Evolutionary conservation across 306 rosid species (phyloP), one percentile per base, ranked within the genome.

Genomic region (Ormosia emarginata): DNA sequence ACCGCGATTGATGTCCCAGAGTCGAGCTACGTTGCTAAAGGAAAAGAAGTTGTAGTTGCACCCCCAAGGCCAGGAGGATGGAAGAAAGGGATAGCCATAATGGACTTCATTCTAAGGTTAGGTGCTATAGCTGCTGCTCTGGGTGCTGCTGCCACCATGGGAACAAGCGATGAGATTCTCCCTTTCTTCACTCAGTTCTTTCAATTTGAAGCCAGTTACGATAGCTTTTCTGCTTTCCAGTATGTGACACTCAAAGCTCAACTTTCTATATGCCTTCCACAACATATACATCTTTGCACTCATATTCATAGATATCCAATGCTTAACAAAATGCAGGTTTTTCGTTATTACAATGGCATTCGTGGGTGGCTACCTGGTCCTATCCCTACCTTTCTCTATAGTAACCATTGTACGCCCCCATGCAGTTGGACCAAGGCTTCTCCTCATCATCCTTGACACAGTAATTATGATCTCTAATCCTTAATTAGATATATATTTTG

Each of bases 161-260:
- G 92, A 70, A 90, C 97, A 0, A 90, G 91, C 8, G 95, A 90
- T 52, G 84, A 95, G 30, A 88, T 53, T 58, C 98, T 95, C 24
- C 99, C 99, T 56, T 93, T 95, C 86, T 95, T 92, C 92, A 93
- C 99, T 61, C 99, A 93, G 86, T 95, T 92, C 90, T 88, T 92
- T 86, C 97, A 94, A 52, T 94, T 94, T 56, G 90, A 92, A 89
- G 98, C 98, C n/a, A 88, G 91, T 75, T 94, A 94, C 3, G 94
- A 92, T 33, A 91, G 90, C 80, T 86, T 94, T 76, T 89, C 98
- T 8, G 85, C 94, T 65, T 90, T 95, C 55, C 90, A 93, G 98
- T 95, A 93, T 3, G 87, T 82, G 15, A 70, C 17, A 6, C 24
- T 49, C 29, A 40, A 2, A 4, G 0, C 6, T 69, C 6, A 13